phyloP scores from a whole-genome alignment of 441 rosid species.

The Adansonia gregorii region DNA sequence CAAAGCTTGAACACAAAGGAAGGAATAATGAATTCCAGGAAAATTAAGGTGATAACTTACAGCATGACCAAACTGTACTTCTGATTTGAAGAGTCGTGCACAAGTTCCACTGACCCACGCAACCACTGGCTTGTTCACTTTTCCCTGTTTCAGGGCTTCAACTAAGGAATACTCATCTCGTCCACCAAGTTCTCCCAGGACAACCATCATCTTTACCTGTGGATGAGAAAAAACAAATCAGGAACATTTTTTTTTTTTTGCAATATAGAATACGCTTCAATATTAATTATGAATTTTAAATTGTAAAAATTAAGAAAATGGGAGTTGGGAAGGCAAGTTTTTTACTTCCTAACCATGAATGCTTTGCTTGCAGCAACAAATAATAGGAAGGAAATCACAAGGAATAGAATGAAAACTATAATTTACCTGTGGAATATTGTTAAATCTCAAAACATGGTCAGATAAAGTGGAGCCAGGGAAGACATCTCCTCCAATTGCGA shows the following conservation, averaged over 20 bases:
- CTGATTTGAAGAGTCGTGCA: slow-evolving; percentile 92
- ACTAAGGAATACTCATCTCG: slow-evolving; percentile 92
- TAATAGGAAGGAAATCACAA: background rate
- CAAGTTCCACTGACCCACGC: slow-evolving; percentile 99
- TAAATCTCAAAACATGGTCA: slow-evolving; percentile 87
- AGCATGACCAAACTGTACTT: slow-evolving; percentile 98
- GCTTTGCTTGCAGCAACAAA: slow-evolving; percentile 12
- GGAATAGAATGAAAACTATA: background rate
- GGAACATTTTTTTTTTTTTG: background rate
- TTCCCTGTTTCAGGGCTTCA: slow-evolving; percentile 93
- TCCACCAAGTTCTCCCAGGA: slow-evolving; percentile 98
- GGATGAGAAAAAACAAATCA: slow-evolving; percentile 26
- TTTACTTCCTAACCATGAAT: background rate
- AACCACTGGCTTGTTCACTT: slow-evolving; percentile 90
- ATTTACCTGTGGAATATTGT: slow-evolving; percentile 90
- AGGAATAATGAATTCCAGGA: slow-evolving; percentile 16
- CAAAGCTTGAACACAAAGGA: slow-evolving; percentile 15
- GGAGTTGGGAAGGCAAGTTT: background rate
- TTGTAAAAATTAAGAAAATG: background rate
- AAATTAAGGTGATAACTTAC: slow-evolving; percentile 55
- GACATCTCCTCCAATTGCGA: slow-evolving; percentile 98
- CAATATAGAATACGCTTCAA: background rate
- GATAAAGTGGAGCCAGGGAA: slow-evolving; percentile 96
- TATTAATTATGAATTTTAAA: slow-evolving; percentile 15
- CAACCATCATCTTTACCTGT: slow-evolving; percentile 88